Percentiles rank a stretch among this genome's conserved stretches.
phyloP scores from a whole-genome alignment of 2,329 filamentous ascomycete species.

The Coniochaeta ligniaria region DNA sequence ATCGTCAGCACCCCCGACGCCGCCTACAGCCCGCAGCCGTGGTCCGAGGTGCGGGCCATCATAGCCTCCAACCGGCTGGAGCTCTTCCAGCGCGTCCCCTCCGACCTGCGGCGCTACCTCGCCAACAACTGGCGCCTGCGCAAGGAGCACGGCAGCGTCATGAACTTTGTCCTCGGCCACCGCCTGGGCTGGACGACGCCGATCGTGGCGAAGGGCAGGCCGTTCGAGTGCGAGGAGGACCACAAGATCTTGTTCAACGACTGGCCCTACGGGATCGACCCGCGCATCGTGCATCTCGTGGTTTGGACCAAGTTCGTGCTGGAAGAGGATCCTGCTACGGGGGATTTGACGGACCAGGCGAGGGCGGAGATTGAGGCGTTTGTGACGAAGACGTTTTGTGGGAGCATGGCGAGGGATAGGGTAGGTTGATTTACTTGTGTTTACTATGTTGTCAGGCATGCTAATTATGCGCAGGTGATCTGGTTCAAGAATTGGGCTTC shows the following conservation, averaged over 20 bases:
- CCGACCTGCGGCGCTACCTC: slow-evolving; percentile 71
- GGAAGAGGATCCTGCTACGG: slow-evolving; percentile 57
- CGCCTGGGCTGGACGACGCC: slow-evolving; percentile 61
- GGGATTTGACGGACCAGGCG: slow-evolving; percentile 59
- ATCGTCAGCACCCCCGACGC: slow-evolving; percentile 67
- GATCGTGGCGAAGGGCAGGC: slow-evolving; percentile 24
- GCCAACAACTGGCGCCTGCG: slow-evolving; percentile 59
- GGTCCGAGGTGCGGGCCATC: slow-evolving; percentile 61
- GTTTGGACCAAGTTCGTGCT: slow-evolving; percentile 90
- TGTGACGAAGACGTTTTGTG: slow-evolving; percentile 59
- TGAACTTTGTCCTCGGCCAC: slow-evolving; percentile 66
- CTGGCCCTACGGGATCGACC: slow-evolving; percentile 86
- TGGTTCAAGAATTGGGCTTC: slow-evolving; percentile 90
- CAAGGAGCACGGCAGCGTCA: slow-evolving; percentile 65
- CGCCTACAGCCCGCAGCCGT: slow-evolving; percentile 55
- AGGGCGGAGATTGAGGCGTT: slow-evolving; percentile 62
- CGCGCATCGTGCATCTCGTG: slow-evolving; percentile 73
- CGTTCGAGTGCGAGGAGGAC: slow-evolving; percentile 45
- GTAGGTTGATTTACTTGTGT: slow-evolving; percentile 31
- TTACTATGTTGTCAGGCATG: background rate
- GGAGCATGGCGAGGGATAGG: slow-evolving; percentile 39
- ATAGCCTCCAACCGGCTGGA: slow-evolving; percentile 62
- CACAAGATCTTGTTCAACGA: slow-evolving; percentile 78
- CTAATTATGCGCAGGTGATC: slow-evolving; percentile 27
- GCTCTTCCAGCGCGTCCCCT: slow-evolving; percentile 68